Evolutionary conservation across 345 rosid species (phyloP), one percentile per base, ranked within the genome.

Genomic region (Litchi chinensis): DNA sequence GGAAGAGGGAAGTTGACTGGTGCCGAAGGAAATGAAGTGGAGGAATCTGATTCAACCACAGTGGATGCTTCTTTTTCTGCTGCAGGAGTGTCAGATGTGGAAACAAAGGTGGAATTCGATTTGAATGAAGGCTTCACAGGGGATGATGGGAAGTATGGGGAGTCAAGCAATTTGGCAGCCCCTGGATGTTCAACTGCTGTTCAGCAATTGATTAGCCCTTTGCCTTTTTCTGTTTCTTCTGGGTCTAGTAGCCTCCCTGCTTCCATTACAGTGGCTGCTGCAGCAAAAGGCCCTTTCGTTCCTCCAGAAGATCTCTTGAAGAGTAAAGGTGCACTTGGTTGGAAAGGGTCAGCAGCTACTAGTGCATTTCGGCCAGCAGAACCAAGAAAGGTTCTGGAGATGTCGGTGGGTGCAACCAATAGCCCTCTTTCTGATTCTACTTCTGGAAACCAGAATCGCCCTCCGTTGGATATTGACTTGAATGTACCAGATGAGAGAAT

Each of bases 261-360:
- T 52, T 93, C 94, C 43, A 79, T 95, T 74, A 90, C 98, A 18
- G 91, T 92, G 39, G 88, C 95, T 76, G 93, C 99, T 79, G 94
- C 99, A 76, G 96, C 98, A 39, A 95, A 95, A 78, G 90, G 97
- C 64, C 80, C 93, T 2, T 95, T 95, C 89, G 88, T 92, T 62
- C 98, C 94, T 4, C 95, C 90, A 15, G 91, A 90, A n/a, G 91
- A 95, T 76, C 76, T 91, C 13, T 77, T 93, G 78, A 89, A 84
- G 84, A 87, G 85, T 68, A 95, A 88, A 85, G 92, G 85, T 41
- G 85, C 82, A 73, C 84, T 92, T 86, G 98, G 99, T 57, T 95
- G 99, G 99, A 95, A 92, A 86, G 99, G 99, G 68, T 92, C 98
- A 32, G 99, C 98, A 1, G 99, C 99, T 63, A 95, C 99, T 24